Percentiles rank a stretch among this genome's conserved stretches.
Evolutionary conservation across 2,329 filamentous ascomycete genomes (phyloP).

Genomic region (Plectosphaerella sp.): DNA sequence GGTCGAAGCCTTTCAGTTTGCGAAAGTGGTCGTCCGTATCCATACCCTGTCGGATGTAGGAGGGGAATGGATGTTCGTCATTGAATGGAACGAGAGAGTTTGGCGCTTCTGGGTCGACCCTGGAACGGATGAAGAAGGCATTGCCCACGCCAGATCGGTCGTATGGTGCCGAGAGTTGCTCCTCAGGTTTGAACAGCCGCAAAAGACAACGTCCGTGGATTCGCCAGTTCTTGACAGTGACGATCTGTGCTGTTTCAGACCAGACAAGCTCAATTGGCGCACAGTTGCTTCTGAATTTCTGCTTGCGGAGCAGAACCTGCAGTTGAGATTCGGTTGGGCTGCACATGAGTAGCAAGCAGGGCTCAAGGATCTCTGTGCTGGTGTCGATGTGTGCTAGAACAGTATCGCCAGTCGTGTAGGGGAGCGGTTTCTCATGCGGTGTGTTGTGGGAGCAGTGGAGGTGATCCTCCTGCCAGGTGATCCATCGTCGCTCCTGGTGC

Average conservation of each 20-base stretch:
- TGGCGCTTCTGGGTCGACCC: slow-evolving; percentile 9
- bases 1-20: slow-evolving; percentile 58
- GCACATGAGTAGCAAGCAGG: slow-evolving; percentile 49
- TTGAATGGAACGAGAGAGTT: not conserved
- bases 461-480: slow-evolving; percentile 51
- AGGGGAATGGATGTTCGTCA: slow-evolving; percentile 18
- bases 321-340: slow-evolving; percentile 20
- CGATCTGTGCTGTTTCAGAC: slow-evolving; percentile 29
- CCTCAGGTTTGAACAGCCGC: slow-evolving; percentile 41
- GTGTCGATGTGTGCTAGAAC: slow-evolving; percentile 40
- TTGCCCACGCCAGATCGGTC: slow-evolving; percentile 60
- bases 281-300: slow-evolving; percentile 22
- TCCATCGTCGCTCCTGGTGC: slow-evolving; percentile 55
- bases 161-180: slow-evolving; percentile 58
- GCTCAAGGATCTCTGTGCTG: slow-evolving; percentile 42
- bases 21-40: slow-evolving; percentile 31
- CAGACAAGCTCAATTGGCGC: slow-evolving; percentile 57
- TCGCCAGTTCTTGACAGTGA: slow-evolving; percentile 25
- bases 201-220: slow-evolving; percentile 58
- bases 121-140: slow-evolving; percentile 57
- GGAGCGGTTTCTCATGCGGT: slow-evolving; percentile 8
- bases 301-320: slow-evolving; percentile 40
- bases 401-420: slow-evolving; percentile 50
- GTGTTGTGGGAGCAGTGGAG: slow-evolving; percentile 43
- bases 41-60: slow-evolving; percentile 49